These are phyloP conservation scores for Metschnikowia chrysomelidarum DNA, from an alignment of 805 yeast genomes.

Conservation along the genomic window DNA sequence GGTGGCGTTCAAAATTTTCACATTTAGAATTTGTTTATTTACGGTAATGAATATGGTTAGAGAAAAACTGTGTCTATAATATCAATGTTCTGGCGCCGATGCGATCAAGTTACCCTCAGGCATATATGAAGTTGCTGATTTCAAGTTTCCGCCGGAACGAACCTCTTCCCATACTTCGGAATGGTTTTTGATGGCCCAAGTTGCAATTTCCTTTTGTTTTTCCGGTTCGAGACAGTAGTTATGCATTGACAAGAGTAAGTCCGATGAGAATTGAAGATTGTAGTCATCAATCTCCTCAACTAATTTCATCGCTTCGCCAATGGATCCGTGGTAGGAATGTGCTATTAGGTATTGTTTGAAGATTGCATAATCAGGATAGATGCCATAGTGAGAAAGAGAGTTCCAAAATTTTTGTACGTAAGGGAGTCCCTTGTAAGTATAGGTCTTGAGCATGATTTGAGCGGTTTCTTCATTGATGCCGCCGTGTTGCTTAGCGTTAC, in stretches of 20 bases:
- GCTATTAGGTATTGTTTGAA: constrained; percentile 64
- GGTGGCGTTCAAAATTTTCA: no score
- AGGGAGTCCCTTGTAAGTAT: constrained; percentile 51
- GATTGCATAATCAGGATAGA: constrained; percentile 52
- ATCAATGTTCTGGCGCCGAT: constrained; percentile 10
- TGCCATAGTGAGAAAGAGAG: constrained; percentile 49
- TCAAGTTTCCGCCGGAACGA: constrained; percentile 24
- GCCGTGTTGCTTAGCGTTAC: constrained; percentile 44
- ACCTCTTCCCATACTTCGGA: constrained; percentile 29
- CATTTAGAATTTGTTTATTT: constrained; percentile 24
- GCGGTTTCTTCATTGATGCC: constrained; percentile 64
- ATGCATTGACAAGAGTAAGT: constrained; percentile 46
- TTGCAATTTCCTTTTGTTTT: constrained; percentile 29
- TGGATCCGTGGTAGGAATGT: constrained; percentile 64
- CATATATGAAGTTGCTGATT: constrained; percentile 27
- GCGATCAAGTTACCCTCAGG: constrained; percentile 31
- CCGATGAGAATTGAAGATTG: constrained; percentile 43
- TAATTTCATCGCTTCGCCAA: constrained; percentile 52
- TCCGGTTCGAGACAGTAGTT: constrained; percentile 38
- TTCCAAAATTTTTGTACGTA: constrained; percentile 64
- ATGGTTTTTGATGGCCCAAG: constrained; percentile 34
- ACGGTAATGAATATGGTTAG: background rate
- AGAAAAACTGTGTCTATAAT: constrained; percentile 4
- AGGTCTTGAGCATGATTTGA: constrained; percentile 63
- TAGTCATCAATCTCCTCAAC: constrained; percentile 47